Evolutionary conservation across 352 stramenopile genomes (phyloP).

Genomic region (Phytophthora idaei): DNA sequence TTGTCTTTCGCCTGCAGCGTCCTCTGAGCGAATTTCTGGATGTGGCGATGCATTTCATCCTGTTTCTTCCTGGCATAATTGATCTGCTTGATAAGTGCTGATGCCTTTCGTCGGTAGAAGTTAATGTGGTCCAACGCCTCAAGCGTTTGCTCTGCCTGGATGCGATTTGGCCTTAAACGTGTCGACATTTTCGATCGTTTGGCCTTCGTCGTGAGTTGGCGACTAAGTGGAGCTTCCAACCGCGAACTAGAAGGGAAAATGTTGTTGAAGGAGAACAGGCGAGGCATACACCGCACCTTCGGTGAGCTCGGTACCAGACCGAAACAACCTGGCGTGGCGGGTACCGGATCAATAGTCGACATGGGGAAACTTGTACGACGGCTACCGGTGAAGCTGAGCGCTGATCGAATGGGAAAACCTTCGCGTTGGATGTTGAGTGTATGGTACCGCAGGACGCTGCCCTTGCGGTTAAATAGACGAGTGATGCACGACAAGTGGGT

Average conservation of each 20-base stretch:
- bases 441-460: constrained; percentile 58
- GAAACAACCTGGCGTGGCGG: constrained; percentile 18
- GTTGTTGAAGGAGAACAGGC: constrained; percentile 46
- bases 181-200: constrained; percentile 15
- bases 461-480: constrained; percentile 66
- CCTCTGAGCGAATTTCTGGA: constrained; percentile 63
- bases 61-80: constrained; percentile 62
- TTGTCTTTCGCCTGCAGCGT: constrained; percentile 46
- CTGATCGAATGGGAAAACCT: constrained; percentile 29
- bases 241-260: constrained; percentile 36
- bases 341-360: constrained; percentile 14
- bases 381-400: constrained; percentile 24
- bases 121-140: constrained; percentile 59
- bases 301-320: constrained; percentile 5
- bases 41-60: constrained; percentile 68
- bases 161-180: constrained; percentile 25
- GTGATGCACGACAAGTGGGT: constrained; percentile 72
- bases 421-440: constrained; percentile 50
- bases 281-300: constrained; percentile 45
- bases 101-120: constrained; percentile 68
- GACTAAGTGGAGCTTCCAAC: not conserved
- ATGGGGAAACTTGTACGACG: constrained; percentile 34
- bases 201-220: constrained; percentile 5
- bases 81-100: constrained; percentile 75
- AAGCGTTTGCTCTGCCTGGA: constrained; percentile 65